Conservation (phyloP, 768 basidiomycete genomes). For the Melanogaster broomeanus region DNA sequence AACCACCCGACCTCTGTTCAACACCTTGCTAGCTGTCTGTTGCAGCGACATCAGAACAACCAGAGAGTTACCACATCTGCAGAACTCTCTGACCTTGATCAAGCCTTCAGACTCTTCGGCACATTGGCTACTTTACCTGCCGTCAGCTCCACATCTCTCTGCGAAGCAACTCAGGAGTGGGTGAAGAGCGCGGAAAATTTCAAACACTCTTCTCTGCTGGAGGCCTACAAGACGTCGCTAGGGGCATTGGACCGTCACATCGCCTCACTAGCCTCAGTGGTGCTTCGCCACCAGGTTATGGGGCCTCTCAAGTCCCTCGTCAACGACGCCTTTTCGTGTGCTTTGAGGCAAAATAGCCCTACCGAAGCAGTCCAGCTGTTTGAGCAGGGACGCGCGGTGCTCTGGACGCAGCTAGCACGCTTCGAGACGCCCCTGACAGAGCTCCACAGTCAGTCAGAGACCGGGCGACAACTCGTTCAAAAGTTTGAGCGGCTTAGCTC, state of each 20-base stretch:
- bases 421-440: conserved; percentile 14
- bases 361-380: conserved; percentile 32
- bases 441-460: background rate
- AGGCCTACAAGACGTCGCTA: conserved; percentile 14
- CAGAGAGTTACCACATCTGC: background rate
- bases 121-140: background rate
- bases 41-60: background rate
- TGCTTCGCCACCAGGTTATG: conserved; percentile 2
- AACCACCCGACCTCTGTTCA: background rate
- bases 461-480: conserved; percentile 3
- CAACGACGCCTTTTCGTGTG: conserved; percentile 15
- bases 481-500: conserved; percentile 6
- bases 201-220: conserved; percentile 6
- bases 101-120: background rate
- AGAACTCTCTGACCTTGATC: background rate
- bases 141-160: background rate
- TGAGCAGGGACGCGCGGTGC: conserved; percentile 23
- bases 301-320: background rate
- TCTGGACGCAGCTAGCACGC: conserved; percentile 23
- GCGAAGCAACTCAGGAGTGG: background rate
- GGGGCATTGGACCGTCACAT: conserved; percentile 4
- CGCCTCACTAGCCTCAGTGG: background rate
- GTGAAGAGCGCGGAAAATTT: background rate
- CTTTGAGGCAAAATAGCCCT: conserved; percentile 7
- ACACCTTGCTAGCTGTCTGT: background rate